Evolutionary conservation across 1,284 basidiomycete species (phyloP).

Genomic region (Boletus nobilissimus): DNA sequence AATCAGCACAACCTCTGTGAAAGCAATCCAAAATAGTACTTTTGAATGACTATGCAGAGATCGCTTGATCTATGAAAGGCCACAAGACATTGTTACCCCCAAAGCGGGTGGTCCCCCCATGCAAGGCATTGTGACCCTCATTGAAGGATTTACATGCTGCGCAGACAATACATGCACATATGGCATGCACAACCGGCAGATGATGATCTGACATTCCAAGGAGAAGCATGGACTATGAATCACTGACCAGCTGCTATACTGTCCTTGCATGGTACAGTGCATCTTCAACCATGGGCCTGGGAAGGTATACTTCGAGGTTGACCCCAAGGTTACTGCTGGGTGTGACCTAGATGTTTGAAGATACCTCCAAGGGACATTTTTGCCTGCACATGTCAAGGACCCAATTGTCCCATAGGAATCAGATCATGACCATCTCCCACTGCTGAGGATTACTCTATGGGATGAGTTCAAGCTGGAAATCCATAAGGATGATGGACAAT

Average conservation of each 20-base stretch:
- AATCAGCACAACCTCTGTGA: neutral
- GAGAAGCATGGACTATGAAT: neutral
- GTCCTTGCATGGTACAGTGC: constrained; percentile 11
- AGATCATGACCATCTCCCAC: constrained; percentile 6
- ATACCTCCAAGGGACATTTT: neutral
- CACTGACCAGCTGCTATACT: neutral
- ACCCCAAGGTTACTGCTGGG: neutral
- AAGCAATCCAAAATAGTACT: neutral
- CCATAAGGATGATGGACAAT: neutral
- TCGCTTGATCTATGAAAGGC: neutral
- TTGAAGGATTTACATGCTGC: constrained; percentile 3
- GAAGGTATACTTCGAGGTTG: constrained; percentile 17
- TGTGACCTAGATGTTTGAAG: neutral
- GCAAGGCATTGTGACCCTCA: neutral
- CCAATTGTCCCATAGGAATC: neutral
- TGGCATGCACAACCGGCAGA: neutral
- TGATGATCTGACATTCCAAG: neutral
- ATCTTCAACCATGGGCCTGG: neutral
- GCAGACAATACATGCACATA: neutral
- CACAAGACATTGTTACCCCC: neutral
- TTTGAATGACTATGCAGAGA: neutral
- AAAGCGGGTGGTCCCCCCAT: neutral
- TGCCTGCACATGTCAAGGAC: constrained; percentile 2
- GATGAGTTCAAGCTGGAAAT: constrained; percentile 9
- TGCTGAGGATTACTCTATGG: constrained; percentile 9